These are phyloP conservation scores for Solidago caesia DNA, from an alignment of 129 eudicot genomes.

Conservation along the genomic window DNA sequence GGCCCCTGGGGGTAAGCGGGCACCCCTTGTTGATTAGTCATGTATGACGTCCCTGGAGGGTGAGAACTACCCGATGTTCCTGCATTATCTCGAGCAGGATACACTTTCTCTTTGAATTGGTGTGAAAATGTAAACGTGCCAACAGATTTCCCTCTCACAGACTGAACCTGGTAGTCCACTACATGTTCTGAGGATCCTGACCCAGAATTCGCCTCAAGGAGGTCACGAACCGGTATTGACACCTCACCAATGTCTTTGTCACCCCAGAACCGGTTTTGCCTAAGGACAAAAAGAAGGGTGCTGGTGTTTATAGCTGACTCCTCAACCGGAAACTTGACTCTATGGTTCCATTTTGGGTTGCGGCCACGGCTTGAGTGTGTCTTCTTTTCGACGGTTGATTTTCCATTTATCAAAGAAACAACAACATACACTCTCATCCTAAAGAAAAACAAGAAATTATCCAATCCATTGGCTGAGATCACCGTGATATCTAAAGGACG, in stretches of 20 bases:
- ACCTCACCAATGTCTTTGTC: constrained; percentile 48
- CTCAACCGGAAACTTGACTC: constrained; percentile 39
- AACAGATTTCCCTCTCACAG: constrained; percentile 29
- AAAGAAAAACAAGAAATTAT: constrained; percentile 27
- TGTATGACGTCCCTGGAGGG: constrained; percentile 15
- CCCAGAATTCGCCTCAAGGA: constrained; percentile 22
- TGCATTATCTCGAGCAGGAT: not conserved
- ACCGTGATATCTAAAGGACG: constrained; percentile 48
- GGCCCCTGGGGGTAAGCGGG: constrained; percentile 11
- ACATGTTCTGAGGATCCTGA: constrained; percentile 17
- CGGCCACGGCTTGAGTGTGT: constrained; percentile 31
- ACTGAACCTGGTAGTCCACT: constrained; percentile 37
- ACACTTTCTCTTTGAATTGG: constrained; percentile 29
- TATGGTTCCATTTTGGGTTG: constrained; percentile 47
- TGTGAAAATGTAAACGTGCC: constrained; percentile 42
- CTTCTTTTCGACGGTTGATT: constrained; percentile 38
- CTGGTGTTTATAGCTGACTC: constrained; percentile 40
- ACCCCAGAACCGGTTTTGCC: constrained; percentile 26
- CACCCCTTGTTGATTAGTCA: constrained; percentile 24
- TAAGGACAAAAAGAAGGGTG: constrained; percentile 38
- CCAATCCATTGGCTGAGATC: constrained; percentile 39
- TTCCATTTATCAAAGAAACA: constrained; percentile 35
- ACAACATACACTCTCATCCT: constrained; percentile 43
- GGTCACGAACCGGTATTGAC: constrained; percentile 41
- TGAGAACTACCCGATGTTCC: constrained; percentile 6